Percentiles rank a stretch among this genome's conserved stretches.
phyloP scores from a whole-genome alignment of 176 grass and related monocot species.

The Canna indica region DNA sequence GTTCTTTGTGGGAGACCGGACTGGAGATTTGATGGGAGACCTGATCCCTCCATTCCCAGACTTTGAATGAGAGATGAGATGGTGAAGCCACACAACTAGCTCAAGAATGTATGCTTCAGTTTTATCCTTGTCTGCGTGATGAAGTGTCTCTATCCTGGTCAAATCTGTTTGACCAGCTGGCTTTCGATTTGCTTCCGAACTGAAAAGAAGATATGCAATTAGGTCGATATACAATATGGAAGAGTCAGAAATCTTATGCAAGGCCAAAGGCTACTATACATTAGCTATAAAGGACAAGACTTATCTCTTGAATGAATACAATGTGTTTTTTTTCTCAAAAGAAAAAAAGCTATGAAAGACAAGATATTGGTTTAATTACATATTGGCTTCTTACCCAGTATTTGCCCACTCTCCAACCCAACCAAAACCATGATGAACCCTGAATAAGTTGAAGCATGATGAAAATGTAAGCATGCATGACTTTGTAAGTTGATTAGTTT shows the following conservation, averaged over 20 bases:
- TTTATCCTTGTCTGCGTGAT: conserved; percentile 82
- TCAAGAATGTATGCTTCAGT: conserved; percentile 75
- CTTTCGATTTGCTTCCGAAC: conserved; percentile 55
- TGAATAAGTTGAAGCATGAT: conserved; percentile 10
- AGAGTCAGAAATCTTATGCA: not conserved
- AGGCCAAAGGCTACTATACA: not conserved
- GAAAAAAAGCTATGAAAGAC: not conserved
- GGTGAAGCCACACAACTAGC: conserved; percentile 78
- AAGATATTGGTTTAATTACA: not conserved
- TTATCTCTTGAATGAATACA: no score
- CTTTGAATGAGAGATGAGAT: conserved; percentile 73
- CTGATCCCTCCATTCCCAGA: conserved; percentile 38
- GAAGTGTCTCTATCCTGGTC: conserved; percentile 68
- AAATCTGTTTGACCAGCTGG: conserved; percentile 45
- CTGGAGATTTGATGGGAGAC: conserved; percentile 85
- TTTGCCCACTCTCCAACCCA: conserved; percentile 99
- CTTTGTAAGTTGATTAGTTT: not conserved
- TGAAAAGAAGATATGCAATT: conserved; percentile 17
- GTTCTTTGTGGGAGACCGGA: conserved; percentile 49
- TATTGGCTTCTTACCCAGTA: conserved; percentile 42
- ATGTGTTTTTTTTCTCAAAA: no score
- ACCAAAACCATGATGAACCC: conserved; percentile 86
- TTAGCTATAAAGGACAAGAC: not conserved
- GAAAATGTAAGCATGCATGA: conserved; percentile 10
- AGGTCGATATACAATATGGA: not conserved